These are phyloP conservation scores for Eimeria falciformis DNA, from an alignment of 169 alveolate genomes.

Conservation along the genomic window DNA sequence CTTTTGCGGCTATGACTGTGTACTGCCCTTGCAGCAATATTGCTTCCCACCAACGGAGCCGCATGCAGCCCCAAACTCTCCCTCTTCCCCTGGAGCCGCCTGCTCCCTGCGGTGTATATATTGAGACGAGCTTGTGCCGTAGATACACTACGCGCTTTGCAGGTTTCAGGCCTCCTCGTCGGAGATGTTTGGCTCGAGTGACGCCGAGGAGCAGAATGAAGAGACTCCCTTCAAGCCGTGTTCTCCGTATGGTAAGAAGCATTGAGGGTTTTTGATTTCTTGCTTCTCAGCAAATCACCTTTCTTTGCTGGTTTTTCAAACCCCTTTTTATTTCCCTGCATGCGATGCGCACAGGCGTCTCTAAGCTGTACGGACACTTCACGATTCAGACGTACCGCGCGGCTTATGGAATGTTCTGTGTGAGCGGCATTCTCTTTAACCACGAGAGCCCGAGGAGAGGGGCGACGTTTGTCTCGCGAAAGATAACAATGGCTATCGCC, in stretches of 20 bases:
- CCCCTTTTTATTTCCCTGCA: not conserved
- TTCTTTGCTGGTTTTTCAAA: not conserved
- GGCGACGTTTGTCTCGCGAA: conserved; percentile 86
- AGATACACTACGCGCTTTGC: not conserved
- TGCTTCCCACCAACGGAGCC: not conserved
- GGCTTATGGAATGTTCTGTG: conserved; percentile 85
- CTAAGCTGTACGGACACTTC: conserved; percentile 86
- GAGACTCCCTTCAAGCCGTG: conserved; percentile 90
- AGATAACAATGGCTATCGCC: conserved; percentile 86
- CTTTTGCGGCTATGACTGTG: not conserved
- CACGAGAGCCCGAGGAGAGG: conserved; percentile 90
- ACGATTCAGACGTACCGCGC: conserved; percentile 84
- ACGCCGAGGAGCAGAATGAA: conserved; percentile 80
- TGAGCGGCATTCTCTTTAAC: conserved; percentile 87
- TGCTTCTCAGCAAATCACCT: not conserved
- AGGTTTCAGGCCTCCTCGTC: conserved; percentile 87
- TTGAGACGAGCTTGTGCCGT: not conserved
- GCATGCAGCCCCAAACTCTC: conserved; percentile 2
- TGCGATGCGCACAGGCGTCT: conserved; percentile 74
- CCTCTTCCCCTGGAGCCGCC: not conserved
- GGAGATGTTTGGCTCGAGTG: conserved; percentile 86
- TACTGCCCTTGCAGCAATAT: not conserved
- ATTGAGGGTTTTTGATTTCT: not conserved
- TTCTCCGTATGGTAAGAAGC: conserved; percentile 88
- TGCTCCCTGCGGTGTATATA: not conserved